Evolutionary conservation across 768 basidiomycete genomes (phyloP).

Genomic region (Rhodocollybia butyracea): DNA sequence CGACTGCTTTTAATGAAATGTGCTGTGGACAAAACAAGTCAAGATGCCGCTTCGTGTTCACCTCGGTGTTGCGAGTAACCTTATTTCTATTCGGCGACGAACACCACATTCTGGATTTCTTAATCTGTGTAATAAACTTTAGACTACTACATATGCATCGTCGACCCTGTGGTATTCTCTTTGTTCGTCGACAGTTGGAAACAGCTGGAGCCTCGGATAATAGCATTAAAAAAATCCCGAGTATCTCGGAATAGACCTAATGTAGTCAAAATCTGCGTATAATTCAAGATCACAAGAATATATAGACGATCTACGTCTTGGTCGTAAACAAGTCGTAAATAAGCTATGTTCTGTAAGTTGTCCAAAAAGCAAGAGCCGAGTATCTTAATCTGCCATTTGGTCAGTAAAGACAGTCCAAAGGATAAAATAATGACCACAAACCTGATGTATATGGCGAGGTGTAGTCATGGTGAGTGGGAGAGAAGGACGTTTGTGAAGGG

Average conservation of each 20-base stretch:
- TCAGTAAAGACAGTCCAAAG: neutral
- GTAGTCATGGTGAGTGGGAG: constrained; percentile 1
- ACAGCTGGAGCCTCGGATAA: neutral
- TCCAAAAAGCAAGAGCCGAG: neutral
- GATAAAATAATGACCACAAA: neutral
- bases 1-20: neutral
- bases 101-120: neutral
- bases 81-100: neutral
- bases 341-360: neutral
- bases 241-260: neutral
- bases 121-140: neutral
- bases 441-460: neutral
- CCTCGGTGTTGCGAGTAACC: neutral
- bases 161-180: neutral
- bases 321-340: neutral
- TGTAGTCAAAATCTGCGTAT: too few species aligned
- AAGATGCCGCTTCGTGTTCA: neutral
- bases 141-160: neutral
- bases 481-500: constrained; percentile 1
- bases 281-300: too few species aligned
- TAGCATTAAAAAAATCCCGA: neutral
- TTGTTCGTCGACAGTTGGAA: neutral
- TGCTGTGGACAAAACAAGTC: neutral
- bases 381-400: constrained; percentile 1
- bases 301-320: neutral